A percentile compares a stretch with the other conserved stretches of the same genome.
Evolutionary conservation across 169 alveolate genomes (phyloP).

Genomic region (Theileria equi): DNA sequence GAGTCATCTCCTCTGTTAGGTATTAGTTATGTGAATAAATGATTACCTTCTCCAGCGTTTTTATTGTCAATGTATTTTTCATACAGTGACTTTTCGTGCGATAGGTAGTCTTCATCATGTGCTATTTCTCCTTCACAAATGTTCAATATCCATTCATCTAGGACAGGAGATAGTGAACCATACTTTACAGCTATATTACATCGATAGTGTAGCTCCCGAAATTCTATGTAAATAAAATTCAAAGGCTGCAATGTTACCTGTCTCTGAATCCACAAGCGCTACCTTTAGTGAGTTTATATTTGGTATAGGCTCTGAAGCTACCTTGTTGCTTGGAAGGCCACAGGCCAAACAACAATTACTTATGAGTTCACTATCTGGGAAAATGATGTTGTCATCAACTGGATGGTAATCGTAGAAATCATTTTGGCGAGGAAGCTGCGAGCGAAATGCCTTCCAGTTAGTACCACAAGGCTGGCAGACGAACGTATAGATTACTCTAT

Average conservation of each 20-base stretch:
- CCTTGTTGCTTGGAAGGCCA: constrained; percentile 46
- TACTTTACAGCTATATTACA: constrained; percentile 54
- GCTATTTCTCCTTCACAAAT: constrained; percentile 57
- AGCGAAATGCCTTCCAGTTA: constrained; percentile 67
- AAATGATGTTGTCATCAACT: constrained; percentile 12
- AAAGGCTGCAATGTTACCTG: neutral
- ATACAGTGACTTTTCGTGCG: constrained; percentile 51
- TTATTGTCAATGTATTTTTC: constrained; percentile 22
- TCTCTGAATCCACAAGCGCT: constrained; percentile 6
- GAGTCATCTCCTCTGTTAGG: constrained; percentile 40
- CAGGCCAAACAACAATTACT: constrained; percentile 56
- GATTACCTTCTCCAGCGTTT: constrained; percentile 31
- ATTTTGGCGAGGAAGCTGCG: constrained; percentile 73
- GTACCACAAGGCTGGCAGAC: constrained; percentile 73
- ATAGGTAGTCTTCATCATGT: constrained; percentile 28
- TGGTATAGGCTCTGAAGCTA: neutral
- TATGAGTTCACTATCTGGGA: constrained; percentile 27
- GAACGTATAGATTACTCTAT: constrained; percentile 67
- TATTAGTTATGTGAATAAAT: neutral
- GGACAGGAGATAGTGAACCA: constrained; percentile 31
- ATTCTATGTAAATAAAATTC: neutral
- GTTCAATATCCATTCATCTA: constrained; percentile 45
- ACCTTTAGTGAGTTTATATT: neutral
- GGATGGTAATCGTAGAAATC: constrained; percentile 61
- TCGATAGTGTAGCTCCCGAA: constrained; percentile 50